Evolutionary conservation across 2,329 filamentous ascomycete genomes (phyloP).

Genomic region (Hymenoscyphus albidus): DNA sequence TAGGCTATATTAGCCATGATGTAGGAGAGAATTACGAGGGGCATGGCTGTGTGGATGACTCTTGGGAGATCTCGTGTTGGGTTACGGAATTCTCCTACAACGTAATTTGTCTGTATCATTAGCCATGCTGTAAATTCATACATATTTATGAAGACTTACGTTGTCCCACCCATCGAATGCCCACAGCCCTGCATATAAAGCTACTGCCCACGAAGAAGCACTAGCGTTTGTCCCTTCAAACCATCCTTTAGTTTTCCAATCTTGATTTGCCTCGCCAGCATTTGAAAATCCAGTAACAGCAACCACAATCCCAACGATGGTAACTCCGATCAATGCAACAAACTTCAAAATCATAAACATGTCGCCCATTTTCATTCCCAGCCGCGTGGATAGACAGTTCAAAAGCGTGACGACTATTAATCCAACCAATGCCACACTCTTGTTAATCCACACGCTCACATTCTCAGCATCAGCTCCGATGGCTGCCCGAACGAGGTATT

Average conservation of each 20-base stretch:
- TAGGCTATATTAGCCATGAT: constrained; percentile 89
- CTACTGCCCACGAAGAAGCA: constrained; percentile 85
- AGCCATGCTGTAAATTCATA: constrained; percentile 18
- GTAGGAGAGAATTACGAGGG: constrained; percentile 86
- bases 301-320: constrained; percentile 83
- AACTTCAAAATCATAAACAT: constrained; percentile 98
- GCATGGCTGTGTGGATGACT: constrained; percentile 95
- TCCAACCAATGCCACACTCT: constrained; percentile 75
- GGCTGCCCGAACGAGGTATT: constrained; percentile 86
- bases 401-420: constrained; percentile 73
- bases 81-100: constrained; percentile 94
- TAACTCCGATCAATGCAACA: constrained; percentile 79
- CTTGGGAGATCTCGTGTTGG: constrained; percentile 84
- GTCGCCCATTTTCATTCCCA: constrained; percentile 85
- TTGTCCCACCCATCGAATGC: constrained; percentile 99
- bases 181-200: constrained; percentile 93
- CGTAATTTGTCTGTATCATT: constrained; percentile 78
- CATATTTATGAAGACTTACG: constrained; percentile 49
- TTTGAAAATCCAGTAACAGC: constrained; percentile 79
- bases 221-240: constrained; percentile 81
- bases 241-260: constrained; percentile 87
- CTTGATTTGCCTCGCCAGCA: constrained; percentile 68
- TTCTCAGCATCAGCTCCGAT: constrained; percentile 82
- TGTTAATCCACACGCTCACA: constrained; percentile 84
- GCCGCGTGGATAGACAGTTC: constrained; percentile 86